phyloP scores from a whole-genome alignment of 805 yeast genomes.

The Candida maesae region DNA sequence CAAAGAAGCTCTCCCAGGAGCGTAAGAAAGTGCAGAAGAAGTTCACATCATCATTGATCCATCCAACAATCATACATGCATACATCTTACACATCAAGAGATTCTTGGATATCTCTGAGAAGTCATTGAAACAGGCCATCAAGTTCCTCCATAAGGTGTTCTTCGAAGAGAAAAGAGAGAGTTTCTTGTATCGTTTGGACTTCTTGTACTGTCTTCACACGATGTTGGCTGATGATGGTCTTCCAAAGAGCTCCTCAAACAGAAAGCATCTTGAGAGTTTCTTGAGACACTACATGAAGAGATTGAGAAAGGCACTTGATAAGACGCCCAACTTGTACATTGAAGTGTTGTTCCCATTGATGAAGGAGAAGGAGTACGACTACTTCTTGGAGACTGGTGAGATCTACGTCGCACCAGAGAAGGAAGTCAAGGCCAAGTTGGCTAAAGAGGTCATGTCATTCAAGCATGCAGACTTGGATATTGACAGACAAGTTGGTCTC shows the following conservation, averaged over 20 bases:
- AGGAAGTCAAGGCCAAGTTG: slow-evolving; percentile 11
- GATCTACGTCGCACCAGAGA: slow-evolving; percentile 9
- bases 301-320: slow-evolving; percentile 43
- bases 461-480: slow-evolving; percentile 26
- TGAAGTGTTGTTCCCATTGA: slow-evolving; percentile 65
- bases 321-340: slow-evolving; percentile 51
- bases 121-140: slow-evolving; percentile 58
- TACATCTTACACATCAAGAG: slow-evolving; percentile 59
- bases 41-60: slow-evolving; percentile 44
- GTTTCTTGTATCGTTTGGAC: slow-evolving; percentile 64
- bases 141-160: slow-evolving; percentile 70
- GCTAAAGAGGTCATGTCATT: slow-evolving; percentile 26
- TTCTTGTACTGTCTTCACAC: slow-evolving; percentile 58
- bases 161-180: slow-evolving; percentile 55
- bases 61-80: slow-evolving; percentile 59
- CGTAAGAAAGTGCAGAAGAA: slow-evolving; percentile 42
- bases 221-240: slow-evolving; percentile 48
- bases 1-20: slow-evolving; percentile 22
- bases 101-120: slow-evolving; percentile 57
- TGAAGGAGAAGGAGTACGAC: slow-evolving; percentile 41
- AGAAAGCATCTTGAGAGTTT: slow-evolving; percentile 64
- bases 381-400: slow-evolving; percentile 63
- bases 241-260: slow-evolving; percentile 41
- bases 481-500: slow-evolving; percentile 48
- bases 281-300: slow-evolving; percentile 59